phyloP scores from a whole-genome alignment of 805 yeast genomes.

The Nakazawaea molendinolei region DNA sequence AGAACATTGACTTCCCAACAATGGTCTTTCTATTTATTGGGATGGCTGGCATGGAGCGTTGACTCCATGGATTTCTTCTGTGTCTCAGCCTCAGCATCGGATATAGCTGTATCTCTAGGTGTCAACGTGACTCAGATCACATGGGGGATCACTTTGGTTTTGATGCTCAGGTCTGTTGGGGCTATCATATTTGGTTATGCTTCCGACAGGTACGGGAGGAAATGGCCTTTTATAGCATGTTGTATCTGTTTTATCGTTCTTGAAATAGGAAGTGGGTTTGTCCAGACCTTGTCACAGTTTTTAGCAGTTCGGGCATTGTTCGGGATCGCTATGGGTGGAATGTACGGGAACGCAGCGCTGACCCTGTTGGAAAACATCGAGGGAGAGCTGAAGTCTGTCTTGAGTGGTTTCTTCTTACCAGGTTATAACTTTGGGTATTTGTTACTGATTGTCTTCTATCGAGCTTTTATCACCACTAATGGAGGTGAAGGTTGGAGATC shows the following conservation, averaged over 20 bases:
- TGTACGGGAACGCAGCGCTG: constrained; percentile 35
- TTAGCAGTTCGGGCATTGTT: constrained; percentile 48
- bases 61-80: constrained; percentile 51
- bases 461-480: constrained; percentile 44
- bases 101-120: constrained; percentile 33
- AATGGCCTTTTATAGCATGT: constrained; percentile 39
- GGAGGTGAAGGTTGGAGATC: constrained; percentile 56
- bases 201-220: constrained; percentile 46
- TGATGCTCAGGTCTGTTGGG: constrained; percentile 54
- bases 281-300: constrained; percentile 39
- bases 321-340: constrained; percentile 47
- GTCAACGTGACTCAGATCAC: constrained; percentile 34
- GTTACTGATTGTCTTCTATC: constrained; percentile 45
- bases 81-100: constrained; percentile 35
- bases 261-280: constrained; percentile 51
- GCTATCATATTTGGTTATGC: constrained; percentile 42
- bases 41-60: constrained; percentile 45
- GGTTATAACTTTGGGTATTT: constrained; percentile 61
- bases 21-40: constrained; percentile 43
- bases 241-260: constrained; percentile 33
- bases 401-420: constrained; percentile 59
- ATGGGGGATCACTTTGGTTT: constrained; percentile 40
- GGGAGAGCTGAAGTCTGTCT: constrained; percentile 35
- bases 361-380: constrained; percentile 39
- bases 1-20: constrained; percentile 31